Conservation (phyloP, 805 yeast species). For the Wickerhamomyces silvicola region DNA sequence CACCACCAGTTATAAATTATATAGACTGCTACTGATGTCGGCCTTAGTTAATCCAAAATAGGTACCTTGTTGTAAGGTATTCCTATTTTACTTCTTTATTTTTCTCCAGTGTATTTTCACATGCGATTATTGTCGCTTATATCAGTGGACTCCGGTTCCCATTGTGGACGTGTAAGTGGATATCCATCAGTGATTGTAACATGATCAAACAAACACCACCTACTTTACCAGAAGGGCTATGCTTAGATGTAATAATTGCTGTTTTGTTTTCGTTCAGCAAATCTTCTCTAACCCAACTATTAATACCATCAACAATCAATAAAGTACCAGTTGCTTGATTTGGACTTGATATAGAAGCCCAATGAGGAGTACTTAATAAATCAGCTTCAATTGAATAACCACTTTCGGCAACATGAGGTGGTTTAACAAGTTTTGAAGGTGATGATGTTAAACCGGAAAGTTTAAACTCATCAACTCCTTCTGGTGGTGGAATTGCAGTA, state of each 20-base stretch:
- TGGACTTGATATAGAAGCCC: conserved; percentile 35
- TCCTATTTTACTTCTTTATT: too few relatives aligned
- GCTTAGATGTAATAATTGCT: conserved; percentile 36
- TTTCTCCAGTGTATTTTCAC: too few relatives aligned
- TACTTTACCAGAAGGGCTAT: conserved; percentile 46
- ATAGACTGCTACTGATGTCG: too few relatives aligned
- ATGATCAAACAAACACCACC: conserved; percentile 45
- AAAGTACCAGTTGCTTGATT: conserved; percentile 29
- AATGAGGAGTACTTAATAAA: conserved; percentile 35
- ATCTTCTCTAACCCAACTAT: conserved; percentile 52
- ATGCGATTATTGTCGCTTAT: too few relatives aligned
- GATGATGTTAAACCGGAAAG: conserved; percentile 44
- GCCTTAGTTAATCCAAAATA: too few relatives aligned
- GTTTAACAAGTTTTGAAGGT: conserved; percentile 37
- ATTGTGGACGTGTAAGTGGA: conserved; percentile 37
- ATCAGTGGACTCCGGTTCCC: too few relatives aligned
- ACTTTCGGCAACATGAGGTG: conserved; percentile 52
- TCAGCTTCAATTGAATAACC: conserved; percentile 52
- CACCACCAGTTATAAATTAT: too few relatives aligned
- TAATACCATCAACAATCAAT: conserved; percentile 44
- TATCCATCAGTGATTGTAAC: conserved; percentile 36
- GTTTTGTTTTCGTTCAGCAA: conserved; percentile 33
- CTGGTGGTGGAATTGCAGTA: conserved; percentile 38
- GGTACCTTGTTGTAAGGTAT: too few relatives aligned
- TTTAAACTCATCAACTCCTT: conserved; percentile 46